Evolutionary conservation across 2,329 filamentous ascomycete genomes (phyloP).

Genomic region (Microthyrium microscopicum): DNA sequence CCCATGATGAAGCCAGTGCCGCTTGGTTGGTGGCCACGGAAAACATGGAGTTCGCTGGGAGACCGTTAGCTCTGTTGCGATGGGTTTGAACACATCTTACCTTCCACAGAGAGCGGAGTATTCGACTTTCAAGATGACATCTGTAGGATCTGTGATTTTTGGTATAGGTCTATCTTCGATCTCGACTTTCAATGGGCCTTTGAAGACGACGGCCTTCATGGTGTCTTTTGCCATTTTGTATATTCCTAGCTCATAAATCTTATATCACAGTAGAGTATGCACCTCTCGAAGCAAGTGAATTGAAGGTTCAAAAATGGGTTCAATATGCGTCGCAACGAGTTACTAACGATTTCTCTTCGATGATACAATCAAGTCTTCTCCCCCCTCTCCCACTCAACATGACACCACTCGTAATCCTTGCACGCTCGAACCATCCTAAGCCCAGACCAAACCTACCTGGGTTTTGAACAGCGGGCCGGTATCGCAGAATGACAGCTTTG

Average conservation of each 20-base stretch:
- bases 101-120: conserved; percentile 79
- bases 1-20: conserved; percentile 52
- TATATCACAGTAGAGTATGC: neutral
- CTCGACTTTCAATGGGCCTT: conserved; percentile 56
- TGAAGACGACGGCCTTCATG: conserved; percentile 84
- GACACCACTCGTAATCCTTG: too few species aligned
- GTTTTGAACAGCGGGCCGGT: too few species aligned
- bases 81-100: conserved; percentile 31
- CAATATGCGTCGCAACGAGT: too few species aligned
- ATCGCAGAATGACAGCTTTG: too few species aligned
- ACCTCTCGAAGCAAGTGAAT: neutral
- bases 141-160: conserved; percentile 49
- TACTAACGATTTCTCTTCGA: too few species aligned
- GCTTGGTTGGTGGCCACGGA: conserved; percentile 62
- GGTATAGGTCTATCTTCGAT: conserved; percentile 70
- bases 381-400: too few species aligned
- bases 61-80: neutral
- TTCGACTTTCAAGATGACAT: conserved; percentile 69
- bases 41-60: conserved; percentile 65
- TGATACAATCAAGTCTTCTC: too few species aligned
- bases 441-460: too few species aligned
- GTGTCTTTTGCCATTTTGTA: conserved; percentile 23
- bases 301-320: too few species aligned
- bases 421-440: too few species aligned
- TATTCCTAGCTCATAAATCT: neutral